A percentile compares a stretch with the other conserved stretches of the same genome.
Evolutionary conservation across 768 basidiomycete species (phyloP).

Genomic region (Fomitopsis serialis): DNA sequence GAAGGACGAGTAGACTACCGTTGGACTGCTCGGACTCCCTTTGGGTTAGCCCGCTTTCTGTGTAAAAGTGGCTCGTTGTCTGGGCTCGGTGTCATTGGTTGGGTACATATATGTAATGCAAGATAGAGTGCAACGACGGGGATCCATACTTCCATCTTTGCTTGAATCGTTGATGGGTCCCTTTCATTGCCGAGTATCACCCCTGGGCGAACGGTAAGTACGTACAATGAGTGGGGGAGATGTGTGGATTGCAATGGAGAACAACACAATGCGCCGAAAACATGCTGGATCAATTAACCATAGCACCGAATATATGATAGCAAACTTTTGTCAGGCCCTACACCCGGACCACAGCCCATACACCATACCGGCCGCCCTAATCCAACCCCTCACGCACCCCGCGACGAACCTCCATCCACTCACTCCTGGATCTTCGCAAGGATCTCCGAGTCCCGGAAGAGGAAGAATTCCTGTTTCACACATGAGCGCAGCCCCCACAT

Average conservation of each 20-base stretch:
- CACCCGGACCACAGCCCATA: too few relatives aligned
- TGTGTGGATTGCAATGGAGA: neutral
- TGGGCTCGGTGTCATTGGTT: neutral
- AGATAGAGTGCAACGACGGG: neutral
- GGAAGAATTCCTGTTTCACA: conserved; percentile 72
- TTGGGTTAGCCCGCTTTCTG: neutral
- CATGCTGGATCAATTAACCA: conserved; percentile 10
- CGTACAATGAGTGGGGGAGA: conserved; percentile 5
- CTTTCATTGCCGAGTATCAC: too few relatives aligned
- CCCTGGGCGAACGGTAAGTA: too few relatives aligned
- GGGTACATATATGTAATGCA: neutral
- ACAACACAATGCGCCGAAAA: conserved; percentile 4
- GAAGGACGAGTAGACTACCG: conserved; percentile 56
- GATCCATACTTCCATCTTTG: too few relatives aligned
- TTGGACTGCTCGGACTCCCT: neutral
- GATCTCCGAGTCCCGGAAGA: conserved; percentile 94
- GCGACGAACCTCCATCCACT: neutral
- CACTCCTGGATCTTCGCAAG: conserved; percentile 94
- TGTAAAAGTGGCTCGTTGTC: neutral
- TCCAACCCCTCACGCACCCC: neutral
- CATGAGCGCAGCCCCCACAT: neutral
- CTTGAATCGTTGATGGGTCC: too few relatives aligned
- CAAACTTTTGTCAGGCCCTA: conserved; percentile 16
- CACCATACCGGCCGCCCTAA: too few relatives aligned
- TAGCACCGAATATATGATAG: conserved; percentile 11